Conservation (phyloP, 208 protist genomes). For the Balamuthia mandrillaris region DNA sequence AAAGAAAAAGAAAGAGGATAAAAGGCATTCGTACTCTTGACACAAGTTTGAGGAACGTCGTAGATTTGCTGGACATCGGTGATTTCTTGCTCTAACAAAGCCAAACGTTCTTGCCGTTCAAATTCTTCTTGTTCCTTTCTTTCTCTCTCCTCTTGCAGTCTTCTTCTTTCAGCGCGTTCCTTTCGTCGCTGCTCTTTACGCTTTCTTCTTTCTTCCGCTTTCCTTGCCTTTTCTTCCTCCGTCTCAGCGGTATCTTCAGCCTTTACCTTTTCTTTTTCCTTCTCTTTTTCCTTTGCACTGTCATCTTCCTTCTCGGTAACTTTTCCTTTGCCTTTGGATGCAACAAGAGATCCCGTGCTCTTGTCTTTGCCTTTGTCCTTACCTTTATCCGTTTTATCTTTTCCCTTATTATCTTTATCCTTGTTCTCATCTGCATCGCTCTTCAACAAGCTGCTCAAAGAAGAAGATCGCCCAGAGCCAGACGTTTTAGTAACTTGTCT, state of each 20-base stretch:
- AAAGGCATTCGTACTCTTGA: not conserved
- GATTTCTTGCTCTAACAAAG: conserved; percentile 12
- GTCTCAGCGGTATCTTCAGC: not conserved
- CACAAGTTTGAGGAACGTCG: not conserved
- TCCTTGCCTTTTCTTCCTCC: not conserved
- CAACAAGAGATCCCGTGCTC: not conserved
- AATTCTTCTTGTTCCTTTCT: not conserved
- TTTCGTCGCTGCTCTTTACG: not conserved
- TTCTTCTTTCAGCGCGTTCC: not conserved
- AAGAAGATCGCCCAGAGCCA: too few relatives aligned
- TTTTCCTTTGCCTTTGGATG: not conserved
- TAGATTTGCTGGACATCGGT: conserved; percentile 6
- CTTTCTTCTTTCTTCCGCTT: not conserved
- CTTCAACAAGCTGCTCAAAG: too few relatives aligned
- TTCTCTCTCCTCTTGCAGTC: not conserved
- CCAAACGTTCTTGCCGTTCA: not conserved
- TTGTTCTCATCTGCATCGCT: not conserved
- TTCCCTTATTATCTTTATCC: not conserved
- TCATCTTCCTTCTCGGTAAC: not conserved
- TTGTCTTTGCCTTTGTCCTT: too few relatives aligned
- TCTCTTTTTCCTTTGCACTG: not conserved
- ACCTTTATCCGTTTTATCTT: too few relatives aligned
- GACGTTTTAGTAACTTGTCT: too few relatives aligned
- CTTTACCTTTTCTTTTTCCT: not conserved
- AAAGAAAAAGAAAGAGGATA: too few relatives aligned